Percentiles rank a stretch among this genome's conserved stretches.
These are phyloP conservation scores for Colletotrichum sp. DNA, from an alignment of 2,329 filamentous ascomycete genomes.

Conservation along the genomic window DNA sequence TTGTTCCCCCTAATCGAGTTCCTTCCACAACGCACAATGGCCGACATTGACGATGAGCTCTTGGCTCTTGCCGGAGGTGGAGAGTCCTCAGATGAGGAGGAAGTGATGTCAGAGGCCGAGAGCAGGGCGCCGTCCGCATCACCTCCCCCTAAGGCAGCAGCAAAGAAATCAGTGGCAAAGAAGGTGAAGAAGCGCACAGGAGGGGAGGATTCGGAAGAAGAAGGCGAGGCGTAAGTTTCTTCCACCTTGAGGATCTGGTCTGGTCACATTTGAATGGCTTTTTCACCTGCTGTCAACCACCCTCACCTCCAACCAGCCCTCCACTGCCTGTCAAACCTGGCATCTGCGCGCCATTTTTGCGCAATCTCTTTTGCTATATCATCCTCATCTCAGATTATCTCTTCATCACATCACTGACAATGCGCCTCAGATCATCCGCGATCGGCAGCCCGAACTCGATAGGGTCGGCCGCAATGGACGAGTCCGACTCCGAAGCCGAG, in stretches of 20 bases:
- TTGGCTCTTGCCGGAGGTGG: constrained; percentile 88
- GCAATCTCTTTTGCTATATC: background rate
- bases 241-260: background rate
- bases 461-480: constrained; percentile 87
- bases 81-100: constrained; percentile 65
- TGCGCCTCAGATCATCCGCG: constrained; percentile 64
- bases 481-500: constrained; percentile 72
- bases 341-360: background rate
- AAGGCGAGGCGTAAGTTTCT: constrained; percentile 79
- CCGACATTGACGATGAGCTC: constrained; percentile 90
- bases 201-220: constrained; percentile 74
- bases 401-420: background rate
- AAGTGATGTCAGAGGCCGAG: constrained; percentile 54
- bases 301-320: background rate
- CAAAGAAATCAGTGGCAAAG: constrained; percentile 41
- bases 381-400: background rate
- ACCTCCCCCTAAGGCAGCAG: constrained; percentile 42
- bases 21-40: constrained; percentile 60
- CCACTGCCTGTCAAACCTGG: background rate
- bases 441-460: constrained; percentile 76
- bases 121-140: constrained; percentile 62
- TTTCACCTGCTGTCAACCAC: background rate
- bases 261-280: background rate
- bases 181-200: constrained; percentile 57
- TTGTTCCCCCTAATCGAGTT: background rate